Evolutionary conservation across 1,139 yeast species (phyloP), one percentile per base, ranked within the genome.

Genomic region (Yamadazyma sp.): DNA sequence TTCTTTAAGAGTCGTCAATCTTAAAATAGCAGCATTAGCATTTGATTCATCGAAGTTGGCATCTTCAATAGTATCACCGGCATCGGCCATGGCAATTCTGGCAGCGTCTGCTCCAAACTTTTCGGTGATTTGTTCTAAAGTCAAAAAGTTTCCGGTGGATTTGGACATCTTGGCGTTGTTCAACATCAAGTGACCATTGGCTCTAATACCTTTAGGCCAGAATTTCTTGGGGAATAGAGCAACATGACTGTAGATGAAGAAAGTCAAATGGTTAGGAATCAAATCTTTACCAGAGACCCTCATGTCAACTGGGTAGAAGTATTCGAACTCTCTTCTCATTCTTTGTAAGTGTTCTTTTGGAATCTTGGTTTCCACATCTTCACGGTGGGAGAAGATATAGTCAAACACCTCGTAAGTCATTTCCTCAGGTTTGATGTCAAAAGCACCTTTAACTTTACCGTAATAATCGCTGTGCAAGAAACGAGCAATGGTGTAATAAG

Each of bases 91-190:
- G 8, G 98, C 97, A 64, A 94, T 87, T 75, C 99, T 85, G 16
- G 96, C 76, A 32, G 98, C 98, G 66, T 94, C 99, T 38, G 98
- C 96, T 62, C 98, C 99, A 54, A 83, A 92, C 69, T 92, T 94
- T 54, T 79, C 77, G 43, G 84, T 83, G 56, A 85, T 77, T 64
- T 92, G 89, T 55, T 83, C 79, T 61, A 92, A 75, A 38, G 98
- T 92, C 83, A 89, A 76, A 62, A 94, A 92, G 72, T 92, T 92
- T 67, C 99, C 99, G 27, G 98, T 91, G 30, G 96, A 86, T 67
- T 92, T 92, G 42, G 98, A 83, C 99, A 92, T 92, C 77, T 92
- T 92, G 55, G 94, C 95, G 59, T 92, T 91, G 72, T 92, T 94
- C 64, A 94, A 80, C 75, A 92, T 67, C 66, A 94, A 79, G 61